Percentiles rank a stretch among this genome's conserved stretches.
Conservation (phyloP, 2,329 filamentous ascomycete species). For the Xylariaceae sp. region DNA sequence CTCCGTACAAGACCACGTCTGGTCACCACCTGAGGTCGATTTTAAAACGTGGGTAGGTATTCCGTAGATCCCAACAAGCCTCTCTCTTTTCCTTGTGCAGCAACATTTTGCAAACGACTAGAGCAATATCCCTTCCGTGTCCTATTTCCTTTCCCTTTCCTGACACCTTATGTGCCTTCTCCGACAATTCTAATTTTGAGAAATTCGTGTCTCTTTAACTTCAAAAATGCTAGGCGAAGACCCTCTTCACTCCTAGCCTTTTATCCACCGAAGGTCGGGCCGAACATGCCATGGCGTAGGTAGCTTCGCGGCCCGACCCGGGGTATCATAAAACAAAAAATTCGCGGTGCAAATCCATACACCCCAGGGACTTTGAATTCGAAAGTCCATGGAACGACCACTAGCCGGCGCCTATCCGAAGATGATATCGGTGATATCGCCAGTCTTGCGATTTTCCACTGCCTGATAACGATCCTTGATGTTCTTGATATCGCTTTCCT, state of each 20-base stretch:
- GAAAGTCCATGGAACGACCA: neutral
- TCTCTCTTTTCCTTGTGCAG: no score
- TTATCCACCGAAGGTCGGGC: neutral
- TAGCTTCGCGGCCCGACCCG: neutral
- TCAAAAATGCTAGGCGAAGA: neutral
- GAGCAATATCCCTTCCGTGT: no score
- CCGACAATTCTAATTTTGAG: neutral
- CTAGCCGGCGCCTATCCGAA: constrained; percentile 20
- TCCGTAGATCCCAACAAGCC: no score
- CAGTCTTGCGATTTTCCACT: constrained; percentile 25
- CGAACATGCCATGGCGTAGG: neutral
- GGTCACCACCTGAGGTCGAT: no score
- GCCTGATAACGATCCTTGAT: constrained; percentile 22
- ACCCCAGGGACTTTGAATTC: neutral
- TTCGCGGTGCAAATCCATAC: neutral
- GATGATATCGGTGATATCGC: constrained; percentile 28
- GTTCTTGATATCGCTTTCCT: constrained; percentile 15
- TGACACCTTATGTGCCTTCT: neutral
- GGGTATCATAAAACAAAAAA: constrained; percentile 19
- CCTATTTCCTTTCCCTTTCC: neutral
- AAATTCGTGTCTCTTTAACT: neutral
- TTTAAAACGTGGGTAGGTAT: no score
- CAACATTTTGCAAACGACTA: no score
- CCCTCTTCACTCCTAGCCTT: neutral
- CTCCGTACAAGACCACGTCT: no score